Evolutionary conservation across 208 protist genomes (phyloP).

Genomic region (Trypanosoma boissoni): DNA sequence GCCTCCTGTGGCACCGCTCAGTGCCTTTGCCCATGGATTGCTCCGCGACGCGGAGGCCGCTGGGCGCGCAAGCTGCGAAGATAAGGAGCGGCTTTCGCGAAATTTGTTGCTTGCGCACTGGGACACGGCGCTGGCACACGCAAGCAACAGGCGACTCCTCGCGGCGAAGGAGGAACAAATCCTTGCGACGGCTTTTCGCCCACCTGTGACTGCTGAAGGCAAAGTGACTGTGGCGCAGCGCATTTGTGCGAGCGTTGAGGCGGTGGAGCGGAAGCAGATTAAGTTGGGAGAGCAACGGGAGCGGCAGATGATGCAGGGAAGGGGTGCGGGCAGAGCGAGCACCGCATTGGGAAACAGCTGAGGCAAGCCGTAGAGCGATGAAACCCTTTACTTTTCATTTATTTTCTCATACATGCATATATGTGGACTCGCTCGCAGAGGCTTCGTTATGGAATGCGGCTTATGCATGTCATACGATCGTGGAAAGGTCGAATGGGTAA

Average conservation of each 20-base stretch:
- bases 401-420: too few relatives aligned
- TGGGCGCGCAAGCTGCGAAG: conserved; percentile 4
- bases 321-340: too few relatives aligned
- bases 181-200: background rate
- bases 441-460: too few relatives aligned
- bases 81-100: conserved; percentile 10
- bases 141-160: conserved; percentile 1
- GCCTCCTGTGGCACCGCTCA: background rate
- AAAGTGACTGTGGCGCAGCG: conserved; percentile 4
- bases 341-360: too few relatives aligned
- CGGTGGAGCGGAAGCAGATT: conserved; percentile 23
- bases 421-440: too few relatives aligned
- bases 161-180: conserved; percentile 8
- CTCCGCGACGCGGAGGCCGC: conserved; percentile 10
- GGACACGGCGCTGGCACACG: conserved; percentile 9
- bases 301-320: too few relatives aligned
- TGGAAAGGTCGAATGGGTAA: too few relatives aligned
- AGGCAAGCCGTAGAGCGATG: too few relatives aligned
- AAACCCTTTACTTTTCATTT: too few relatives aligned
- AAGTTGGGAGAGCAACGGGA: conserved; percentile 10
- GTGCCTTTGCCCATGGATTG: background rate
- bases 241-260: conserved; percentile 20
- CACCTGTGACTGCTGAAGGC: background rate
- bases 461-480: too few relatives aligned
- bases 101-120: conserved; percentile 2